These are phyloP conservation scores for Gossypium trilobum DNA, from an alignment of 441 rosid species.

Conservation along the genomic window DNA sequence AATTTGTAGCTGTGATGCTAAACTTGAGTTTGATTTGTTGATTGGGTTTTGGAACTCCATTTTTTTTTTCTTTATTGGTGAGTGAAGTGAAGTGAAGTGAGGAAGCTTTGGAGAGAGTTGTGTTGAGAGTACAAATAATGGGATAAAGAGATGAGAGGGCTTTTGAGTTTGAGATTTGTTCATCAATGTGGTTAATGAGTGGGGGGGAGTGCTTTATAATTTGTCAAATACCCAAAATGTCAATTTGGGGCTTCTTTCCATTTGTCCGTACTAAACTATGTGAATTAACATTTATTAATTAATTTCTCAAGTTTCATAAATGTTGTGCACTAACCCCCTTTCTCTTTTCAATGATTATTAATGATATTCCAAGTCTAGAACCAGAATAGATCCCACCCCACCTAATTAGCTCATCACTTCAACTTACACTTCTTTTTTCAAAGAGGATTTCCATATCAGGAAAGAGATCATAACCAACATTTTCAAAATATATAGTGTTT, in stretches of 20 bases:
- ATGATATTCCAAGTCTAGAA: not conserved
- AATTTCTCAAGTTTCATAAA: not conserved
- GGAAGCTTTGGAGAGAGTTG: not conserved
- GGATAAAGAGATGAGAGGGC: not conserved
- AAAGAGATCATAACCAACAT: too few species aligned
- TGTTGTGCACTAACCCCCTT: not conserved
- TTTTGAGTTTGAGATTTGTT: not conserved
- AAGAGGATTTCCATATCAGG: too few species aligned
- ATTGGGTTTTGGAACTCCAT: conserved; percentile 25
- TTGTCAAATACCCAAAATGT: conserved; percentile 11
- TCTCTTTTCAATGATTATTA: not conserved
- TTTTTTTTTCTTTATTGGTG: not conserved
- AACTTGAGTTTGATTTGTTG: conserved; percentile 16
- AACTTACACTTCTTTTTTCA: not conserved
- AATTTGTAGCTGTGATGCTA: not conserved
- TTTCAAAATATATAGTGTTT: too few species aligned
- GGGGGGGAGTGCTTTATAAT: not conserved
- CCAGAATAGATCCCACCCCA: not conserved
- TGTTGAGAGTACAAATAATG: not conserved
- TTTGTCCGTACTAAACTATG: not conserved
- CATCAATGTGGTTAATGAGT: not conserved
- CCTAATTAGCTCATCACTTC: not conserved
- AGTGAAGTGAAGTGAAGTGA: not conserved
- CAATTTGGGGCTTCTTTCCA: not conserved
- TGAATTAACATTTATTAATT: not conserved